Evolutionary conservation across 2,329 filamentous ascomycete species (phyloP).

Genomic region (Neoascochyta sp.): DNA sequence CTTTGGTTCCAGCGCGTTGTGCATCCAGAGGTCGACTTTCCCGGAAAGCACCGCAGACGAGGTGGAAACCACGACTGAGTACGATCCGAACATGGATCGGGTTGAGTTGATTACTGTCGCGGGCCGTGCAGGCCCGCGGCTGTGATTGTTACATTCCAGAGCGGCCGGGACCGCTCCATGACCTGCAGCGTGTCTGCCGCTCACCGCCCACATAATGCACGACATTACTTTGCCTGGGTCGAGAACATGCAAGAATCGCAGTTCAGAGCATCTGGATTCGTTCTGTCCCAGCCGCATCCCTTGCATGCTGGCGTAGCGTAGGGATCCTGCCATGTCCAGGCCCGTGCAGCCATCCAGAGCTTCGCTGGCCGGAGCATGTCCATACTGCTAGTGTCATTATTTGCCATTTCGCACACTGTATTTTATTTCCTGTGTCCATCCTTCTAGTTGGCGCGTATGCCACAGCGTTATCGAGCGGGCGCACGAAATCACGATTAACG

Average conservation of each 20-base stretch:
- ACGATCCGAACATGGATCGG: neutral
- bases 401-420: no score
- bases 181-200: neutral
- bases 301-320: conserved; percentile 2
- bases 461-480: no score
- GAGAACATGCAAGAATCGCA: conserved; percentile 5
- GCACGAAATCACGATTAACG: no score
- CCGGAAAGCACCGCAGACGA: conserved; percentile 58
- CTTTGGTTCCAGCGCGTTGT: conserved; percentile 61
- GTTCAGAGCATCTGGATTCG: conserved; percentile 2
- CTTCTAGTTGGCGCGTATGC: no score
- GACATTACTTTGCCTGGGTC: conserved; percentile 1
- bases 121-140: conserved; percentile 9
- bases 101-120: conserved; percentile 7
- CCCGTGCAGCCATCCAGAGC: conserved; percentile 4
- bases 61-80: conserved; percentile 38
- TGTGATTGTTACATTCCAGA: conserved; percentile 19
- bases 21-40: conserved; percentile 81
- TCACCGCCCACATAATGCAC: neutral
- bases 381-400: no score
- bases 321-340: conserved; percentile 1
- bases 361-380: conserved; percentile 8
- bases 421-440: no score
- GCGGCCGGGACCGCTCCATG: conserved; percentile 17
- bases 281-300: conserved; percentile 1